phyloP scores from a whole-genome alignment of 352 stramenopile genomes.

The Globisporangium iwayamae region DNA sequence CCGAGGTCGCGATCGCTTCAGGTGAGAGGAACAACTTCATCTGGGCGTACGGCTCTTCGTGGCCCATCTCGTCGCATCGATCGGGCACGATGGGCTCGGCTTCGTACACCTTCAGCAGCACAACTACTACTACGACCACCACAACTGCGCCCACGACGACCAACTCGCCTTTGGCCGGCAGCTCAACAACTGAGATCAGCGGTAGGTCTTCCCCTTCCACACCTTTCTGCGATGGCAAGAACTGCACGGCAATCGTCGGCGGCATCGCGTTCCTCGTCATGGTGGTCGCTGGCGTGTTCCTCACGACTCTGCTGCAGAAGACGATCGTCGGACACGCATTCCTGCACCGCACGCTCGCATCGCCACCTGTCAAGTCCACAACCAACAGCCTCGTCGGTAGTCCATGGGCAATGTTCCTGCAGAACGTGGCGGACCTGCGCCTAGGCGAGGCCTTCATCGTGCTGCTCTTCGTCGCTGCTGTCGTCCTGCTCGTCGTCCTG shows the following conservation, averaged over 20 bases:
- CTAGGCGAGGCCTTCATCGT: no score
- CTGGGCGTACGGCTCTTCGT: constrained; percentile 67
- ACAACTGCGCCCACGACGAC: background rate
- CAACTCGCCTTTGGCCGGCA: no score
- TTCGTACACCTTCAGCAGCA: constrained; percentile 39
- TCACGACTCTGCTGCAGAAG: background rate
- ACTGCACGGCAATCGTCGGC: constrained; percentile 59
- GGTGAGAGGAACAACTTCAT: constrained; percentile 40
- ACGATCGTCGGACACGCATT: background rate
- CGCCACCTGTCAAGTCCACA: constrained; percentile 19
- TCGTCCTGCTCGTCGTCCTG: constrained; percentile 37
- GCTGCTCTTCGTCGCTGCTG: constrained; percentile 6
- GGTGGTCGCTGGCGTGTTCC: constrained; percentile 26
- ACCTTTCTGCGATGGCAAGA: constrained; percentile 13
- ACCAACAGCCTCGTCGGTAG: constrained; percentile 51
- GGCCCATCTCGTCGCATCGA: constrained; percentile 49
- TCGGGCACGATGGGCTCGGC: constrained; percentile 45
- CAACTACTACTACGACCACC: background rate
- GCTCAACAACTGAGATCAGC: background rate
- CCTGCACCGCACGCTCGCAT: constrained; percentile 1
- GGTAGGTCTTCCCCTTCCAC: no score
- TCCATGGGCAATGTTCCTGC: constrained; percentile 40
- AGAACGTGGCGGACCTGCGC: no score
- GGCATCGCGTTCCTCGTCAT: constrained; percentile 49
- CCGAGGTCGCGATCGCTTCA: constrained; percentile 38